Conservation (phyloP, 2,329 filamentous ascomycete genomes). For the Coniochaeta hoffmannii region DNA sequence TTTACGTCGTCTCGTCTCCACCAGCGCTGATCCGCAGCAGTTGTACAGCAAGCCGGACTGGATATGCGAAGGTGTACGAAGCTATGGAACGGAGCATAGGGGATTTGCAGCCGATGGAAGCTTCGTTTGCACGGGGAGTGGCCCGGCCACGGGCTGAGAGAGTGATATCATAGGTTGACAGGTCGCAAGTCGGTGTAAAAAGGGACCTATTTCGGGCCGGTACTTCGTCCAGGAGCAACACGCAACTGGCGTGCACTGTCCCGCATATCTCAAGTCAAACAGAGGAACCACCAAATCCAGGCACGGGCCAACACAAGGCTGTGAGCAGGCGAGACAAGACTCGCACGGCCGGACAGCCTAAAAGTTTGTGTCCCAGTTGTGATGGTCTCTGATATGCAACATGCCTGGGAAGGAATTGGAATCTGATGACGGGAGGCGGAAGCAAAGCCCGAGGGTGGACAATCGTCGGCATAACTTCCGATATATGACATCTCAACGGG, state of each 20-base stretch:
- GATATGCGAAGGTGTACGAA: not conserved
- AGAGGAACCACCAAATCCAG: not conserved
- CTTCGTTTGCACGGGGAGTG: not conserved
- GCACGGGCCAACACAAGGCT: not conserved
- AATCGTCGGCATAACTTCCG: not conserved
- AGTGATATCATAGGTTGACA: slow-evolving; percentile 1
- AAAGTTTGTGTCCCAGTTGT: not conserved
- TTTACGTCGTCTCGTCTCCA: not conserved
- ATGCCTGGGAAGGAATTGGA: not conserved
- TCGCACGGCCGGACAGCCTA: not conserved
- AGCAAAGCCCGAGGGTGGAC: not conserved
- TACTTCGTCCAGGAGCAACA: not conserved
- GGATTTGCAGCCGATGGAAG: not conserved
- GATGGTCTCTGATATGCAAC: not conserved
- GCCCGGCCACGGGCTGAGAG: not conserved
- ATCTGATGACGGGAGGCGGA: not conserved
- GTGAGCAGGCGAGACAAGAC: not conserved
- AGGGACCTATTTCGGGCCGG: slow-evolving; percentile 1
- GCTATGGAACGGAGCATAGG: not conserved
- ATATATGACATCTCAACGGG: not conserved
- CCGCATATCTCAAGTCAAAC: slow-evolving; percentile 2
- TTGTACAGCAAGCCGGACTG: not conserved
- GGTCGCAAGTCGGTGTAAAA: not conserved
- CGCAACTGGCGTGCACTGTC: not conserved
- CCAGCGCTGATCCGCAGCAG: not conserved